Percentiles rank a stretch among this genome's conserved stretches.
Evolutionary conservation across 2,329 filamentous ascomycete species (phyloP).

Genomic region (Aspergillus hiratsukae): DNA sequence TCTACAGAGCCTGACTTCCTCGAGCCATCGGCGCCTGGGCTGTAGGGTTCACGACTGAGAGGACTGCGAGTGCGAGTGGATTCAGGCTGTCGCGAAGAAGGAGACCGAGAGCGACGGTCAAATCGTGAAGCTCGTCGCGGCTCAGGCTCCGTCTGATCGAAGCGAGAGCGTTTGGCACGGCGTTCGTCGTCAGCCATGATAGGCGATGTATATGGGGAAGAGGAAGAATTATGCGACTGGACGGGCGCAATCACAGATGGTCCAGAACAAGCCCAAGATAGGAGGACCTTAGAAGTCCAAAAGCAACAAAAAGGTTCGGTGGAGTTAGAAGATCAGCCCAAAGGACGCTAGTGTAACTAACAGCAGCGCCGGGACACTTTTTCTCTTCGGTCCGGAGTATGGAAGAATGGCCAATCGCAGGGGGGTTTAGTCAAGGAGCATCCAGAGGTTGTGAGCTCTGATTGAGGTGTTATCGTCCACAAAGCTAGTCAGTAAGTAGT

Average conservation of each 20-base stretch:
- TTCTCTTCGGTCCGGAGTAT: background rate
- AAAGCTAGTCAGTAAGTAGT: background rate
- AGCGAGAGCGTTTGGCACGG: slow-evolving; percentile 79
- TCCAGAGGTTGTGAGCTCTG: background rate
- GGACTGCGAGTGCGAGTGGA: slow-evolving; percentile 77
- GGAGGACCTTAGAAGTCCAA: slow-evolving; percentile 9
- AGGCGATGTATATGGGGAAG: slow-evolving; percentile 3
- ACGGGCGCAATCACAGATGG: background rate
- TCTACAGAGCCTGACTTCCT: slow-evolving; percentile 53
- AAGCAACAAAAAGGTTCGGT: slow-evolving; percentile 8
- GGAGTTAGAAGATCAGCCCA: slow-evolving; percentile 13
- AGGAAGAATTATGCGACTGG: background rate
- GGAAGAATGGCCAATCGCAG: slow-evolving; percentile 1
- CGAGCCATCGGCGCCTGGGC: slow-evolving; percentile 41
- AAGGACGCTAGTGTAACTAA: slow-evolving; percentile 13
- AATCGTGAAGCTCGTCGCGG: slow-evolving; percentile 74
- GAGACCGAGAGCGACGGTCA: slow-evolving; percentile 86
- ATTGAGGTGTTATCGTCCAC: background rate
- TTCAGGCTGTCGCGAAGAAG: slow-evolving; percentile 63
- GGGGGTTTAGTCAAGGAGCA: background rate
- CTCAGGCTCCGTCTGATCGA: slow-evolving; percentile 86
- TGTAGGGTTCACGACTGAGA: slow-evolving; percentile 51
- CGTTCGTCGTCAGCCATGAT: slow-evolving; percentile 74
- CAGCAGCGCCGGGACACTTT: background rate
- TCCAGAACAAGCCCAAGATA: background rate